Evolutionary conservation across 164 flowering plant species (phyloP).

Genomic region (Stephania yunnanensis): DNA sequence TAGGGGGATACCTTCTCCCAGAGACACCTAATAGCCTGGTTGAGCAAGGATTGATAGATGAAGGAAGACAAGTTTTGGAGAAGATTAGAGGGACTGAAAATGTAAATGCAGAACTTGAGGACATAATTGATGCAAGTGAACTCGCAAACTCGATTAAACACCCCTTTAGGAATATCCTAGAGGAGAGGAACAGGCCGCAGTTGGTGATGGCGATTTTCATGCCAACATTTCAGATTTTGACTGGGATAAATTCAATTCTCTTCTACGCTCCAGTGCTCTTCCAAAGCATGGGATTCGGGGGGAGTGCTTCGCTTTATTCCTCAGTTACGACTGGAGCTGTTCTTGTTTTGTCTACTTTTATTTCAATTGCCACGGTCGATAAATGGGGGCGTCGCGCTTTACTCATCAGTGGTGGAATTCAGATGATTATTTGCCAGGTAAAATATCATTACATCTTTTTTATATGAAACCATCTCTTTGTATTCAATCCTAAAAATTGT

Average conservation of each 20-base stretch:
- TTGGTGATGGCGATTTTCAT: slow-evolving; percentile 76
- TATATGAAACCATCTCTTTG: too few species aligned
- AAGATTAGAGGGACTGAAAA: slow-evolving; percentile 67
- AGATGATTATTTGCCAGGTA: slow-evolving; percentile 85
- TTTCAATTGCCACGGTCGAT: slow-evolving; percentile 79
- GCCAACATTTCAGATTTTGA: slow-evolving; percentile 85
- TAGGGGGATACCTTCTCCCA: slow-evolving; percentile 74
- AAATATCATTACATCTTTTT: neutral
- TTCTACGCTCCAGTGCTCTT: slow-evolving; percentile 92
- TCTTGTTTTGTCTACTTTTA: slow-evolving; percentile 60
- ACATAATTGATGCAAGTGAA: slow-evolving; percentile 87
- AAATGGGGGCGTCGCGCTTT: slow-evolving; percentile 63
- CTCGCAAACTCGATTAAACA: slow-evolving; percentile 73
- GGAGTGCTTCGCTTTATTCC: slow-evolving; percentile 73
- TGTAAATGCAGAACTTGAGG: slow-evolving; percentile 69
- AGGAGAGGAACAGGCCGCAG: slow-evolving; percentile 75
- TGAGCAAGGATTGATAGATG: slow-evolving; percentile 47
- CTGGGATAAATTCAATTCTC: slow-evolving; percentile 80
- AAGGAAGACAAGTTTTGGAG: slow-evolving; percentile 52
- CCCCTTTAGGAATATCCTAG: slow-evolving; percentile 74
- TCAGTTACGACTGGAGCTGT: slow-evolving; percentile 88
- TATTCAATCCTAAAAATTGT: too few species aligned
- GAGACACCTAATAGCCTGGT: slow-evolving; percentile 93
- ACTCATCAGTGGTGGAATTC: slow-evolving; percentile 75
- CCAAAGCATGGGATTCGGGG: slow-evolving; percentile 78